These are phyloP conservation scores for Cutaneotrichosporon spelunceum DNA, from an alignment of 1,284 basidiomycete genomes.

Conservation along the genomic window DNA sequence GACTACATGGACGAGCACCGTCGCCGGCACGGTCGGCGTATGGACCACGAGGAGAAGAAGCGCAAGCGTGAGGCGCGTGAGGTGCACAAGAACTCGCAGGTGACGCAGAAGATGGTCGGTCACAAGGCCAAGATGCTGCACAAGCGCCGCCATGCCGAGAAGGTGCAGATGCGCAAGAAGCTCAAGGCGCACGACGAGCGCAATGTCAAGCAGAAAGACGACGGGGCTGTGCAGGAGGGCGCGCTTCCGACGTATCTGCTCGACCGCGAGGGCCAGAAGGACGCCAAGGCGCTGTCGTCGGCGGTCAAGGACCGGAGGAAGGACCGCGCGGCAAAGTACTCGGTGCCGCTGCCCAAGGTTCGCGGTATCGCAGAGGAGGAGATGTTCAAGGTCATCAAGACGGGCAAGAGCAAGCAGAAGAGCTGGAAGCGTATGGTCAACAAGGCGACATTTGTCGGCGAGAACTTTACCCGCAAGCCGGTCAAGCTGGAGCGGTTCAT, in stretches of 20 bases:
- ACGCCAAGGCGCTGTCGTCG: slow-evolving; percentile 94
- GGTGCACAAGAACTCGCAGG: slow-evolving; percentile 80
- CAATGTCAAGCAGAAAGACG: slow-evolving; percentile 90
- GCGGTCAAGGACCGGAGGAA: slow-evolving; percentile 99
- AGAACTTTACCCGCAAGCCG: slow-evolving; percentile 96
- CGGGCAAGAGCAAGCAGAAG: slow-evolving; percentile 95
- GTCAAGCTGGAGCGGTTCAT: slow-evolving; percentile 99
- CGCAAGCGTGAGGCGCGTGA: slow-evolving; percentile 90
- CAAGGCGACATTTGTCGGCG: slow-evolving; percentile 97
- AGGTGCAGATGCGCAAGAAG: slow-evolving; percentile 98
- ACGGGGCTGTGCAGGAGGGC: slow-evolving; percentile 74
- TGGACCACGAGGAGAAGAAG: slow-evolving; percentile 52
- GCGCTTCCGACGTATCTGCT: slow-evolving; percentile 92
- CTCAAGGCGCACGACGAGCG: slow-evolving; percentile 98
- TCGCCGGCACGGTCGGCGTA: slow-evolving; percentile 50
- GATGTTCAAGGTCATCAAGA: slow-evolving; percentile 99
- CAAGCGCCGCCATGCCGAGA: slow-evolving; percentile 92
- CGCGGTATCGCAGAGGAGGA: slow-evolving; percentile 98
- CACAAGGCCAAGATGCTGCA: slow-evolving; percentile 97
- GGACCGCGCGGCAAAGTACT: slow-evolving; percentile 97
- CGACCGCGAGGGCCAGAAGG: slow-evolving; percentile 93
- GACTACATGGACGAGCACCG: slow-evolving; percentile 54
- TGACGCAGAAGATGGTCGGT: slow-evolving; percentile 92
- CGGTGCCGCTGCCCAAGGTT: slow-evolving; percentile 94
- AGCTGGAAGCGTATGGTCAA: slow-evolving; percentile 99